Base-by-base conservation (phyloP, 2,329 filamentous ascomycete species). In the Sarocladiaceae sp. region DNA sequence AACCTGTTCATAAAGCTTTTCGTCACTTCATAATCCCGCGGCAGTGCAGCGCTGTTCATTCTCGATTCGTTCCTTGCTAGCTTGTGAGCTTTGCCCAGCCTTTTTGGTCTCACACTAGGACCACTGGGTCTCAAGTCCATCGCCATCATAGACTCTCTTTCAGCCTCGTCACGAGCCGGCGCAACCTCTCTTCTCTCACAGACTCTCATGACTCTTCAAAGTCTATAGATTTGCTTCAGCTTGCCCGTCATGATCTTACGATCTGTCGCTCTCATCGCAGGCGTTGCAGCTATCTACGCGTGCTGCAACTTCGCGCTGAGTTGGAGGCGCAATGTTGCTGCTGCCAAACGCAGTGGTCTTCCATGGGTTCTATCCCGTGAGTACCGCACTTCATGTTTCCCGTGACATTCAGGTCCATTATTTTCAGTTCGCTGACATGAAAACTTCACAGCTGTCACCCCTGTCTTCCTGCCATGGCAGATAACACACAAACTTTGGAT, bases 391-490 rank as follows among this genome's bases (percentile, higher is more conserved):
- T 8, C 44, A 20, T 35, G 17, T n/a, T n/a, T n/a, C n/a, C n/a
- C n/a, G n/a, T n/a, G n/a, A n/a, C n/a, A 22, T n/a, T 37, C 44
- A n/a, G 25, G 28, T 56, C 61, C 17, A 62, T 25, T 35, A 17
- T 8, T 40, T n/a, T 5, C 28, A 29, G 11, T 23, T 29, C n/a
- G 42, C 7, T 23, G n/a, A 22, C 22, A 11, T 13, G 29, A 6
- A 17, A 15, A 23, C 48, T 40, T 22, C 7, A 35, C 54, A 82
- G 78, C 78, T 13, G 63, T 71, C 37, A 71, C 69, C 18, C 72
- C 77, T 1, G 77, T 79, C 60, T 78, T 75, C 57, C 58, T 72
- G 15, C 60, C 74, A 20, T 87, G 83, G 79, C 72, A 84, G 52
- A 59, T 84, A 23, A 78, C 78, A 2, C 71, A 75, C 57, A 65